phyloP scores from a whole-genome alignment of 257 asterid genomes.

The Fraxinus anomala region DNA sequence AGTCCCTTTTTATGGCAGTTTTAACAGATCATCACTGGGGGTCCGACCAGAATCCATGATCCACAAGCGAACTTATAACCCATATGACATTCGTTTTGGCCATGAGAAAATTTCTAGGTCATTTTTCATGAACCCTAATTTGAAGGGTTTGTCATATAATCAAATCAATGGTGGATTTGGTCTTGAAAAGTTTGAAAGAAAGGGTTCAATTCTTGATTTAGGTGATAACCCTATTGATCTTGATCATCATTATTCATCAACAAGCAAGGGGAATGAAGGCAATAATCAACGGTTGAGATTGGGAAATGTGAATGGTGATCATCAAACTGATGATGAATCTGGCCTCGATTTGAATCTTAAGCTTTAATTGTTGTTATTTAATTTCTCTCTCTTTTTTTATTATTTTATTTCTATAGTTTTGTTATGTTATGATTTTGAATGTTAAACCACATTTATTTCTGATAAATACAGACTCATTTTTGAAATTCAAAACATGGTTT shows the following conservation, averaged over 20 bases:
- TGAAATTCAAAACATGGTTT: not conserved
- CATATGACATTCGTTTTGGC: slow-evolving; percentile 21
- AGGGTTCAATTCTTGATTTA: slow-evolving; percentile 29
- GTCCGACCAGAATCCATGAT: slow-evolving; percentile 44
- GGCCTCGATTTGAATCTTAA: slow-evolving; percentile 55
- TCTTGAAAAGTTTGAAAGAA: slow-evolving; percentile 17
- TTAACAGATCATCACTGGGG: slow-evolving; percentile 41
- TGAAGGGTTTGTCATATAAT: slow-evolving; percentile 22
- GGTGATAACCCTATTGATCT: slow-evolving; percentile 5
- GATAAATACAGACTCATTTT: not conserved
- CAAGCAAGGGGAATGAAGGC: slow-evolving; percentile 21
- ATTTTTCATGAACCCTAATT: slow-evolving; percentile 30
- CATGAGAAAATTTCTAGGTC: slow-evolving; percentile 33
- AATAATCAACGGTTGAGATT: slow-evolving; percentile 24
- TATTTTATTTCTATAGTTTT: not conserved
- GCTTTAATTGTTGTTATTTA: slow-evolving; percentile 31
- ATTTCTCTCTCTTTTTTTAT: not conserved
- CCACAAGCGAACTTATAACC: slow-evolving; percentile 41
- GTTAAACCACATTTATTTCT: not conserved
- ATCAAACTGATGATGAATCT: slow-evolving; percentile 30
- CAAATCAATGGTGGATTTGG: slow-evolving; percentile 23
- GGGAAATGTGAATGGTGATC: slow-evolving; percentile 12
- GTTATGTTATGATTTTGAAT: not conserved
- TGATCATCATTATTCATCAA: not conserved
- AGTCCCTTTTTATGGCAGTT: slow-evolving; percentile 33